Conservation (phyloP, 2,329 filamentous ascomycete genomes). For the Monosporascus sp. region DNA sequence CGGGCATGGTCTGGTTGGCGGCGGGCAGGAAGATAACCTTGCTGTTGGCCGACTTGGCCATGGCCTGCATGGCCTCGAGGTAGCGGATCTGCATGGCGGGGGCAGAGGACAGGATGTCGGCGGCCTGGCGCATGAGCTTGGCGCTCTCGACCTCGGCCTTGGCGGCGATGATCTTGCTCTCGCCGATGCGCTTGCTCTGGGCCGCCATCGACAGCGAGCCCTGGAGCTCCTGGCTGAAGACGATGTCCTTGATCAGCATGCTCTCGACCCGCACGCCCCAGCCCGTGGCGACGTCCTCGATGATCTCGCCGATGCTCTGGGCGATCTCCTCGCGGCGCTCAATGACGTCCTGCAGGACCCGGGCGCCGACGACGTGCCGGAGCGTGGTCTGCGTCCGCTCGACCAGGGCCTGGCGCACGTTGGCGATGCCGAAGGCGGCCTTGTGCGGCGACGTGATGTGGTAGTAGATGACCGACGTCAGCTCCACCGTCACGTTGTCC, state of each 20-base stretch:
- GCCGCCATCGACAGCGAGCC: constrained; percentile 97
- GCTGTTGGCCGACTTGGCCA: constrained; percentile 88
- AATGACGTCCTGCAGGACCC: constrained; percentile 95
- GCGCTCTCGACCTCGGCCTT: constrained; percentile 95
- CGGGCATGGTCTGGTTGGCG: constrained; percentile 55
- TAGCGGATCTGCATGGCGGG: constrained; percentile 98
- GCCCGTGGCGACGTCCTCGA: constrained; percentile 86
- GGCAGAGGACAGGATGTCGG: constrained; percentile 85
- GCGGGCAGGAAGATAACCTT: constrained; percentile 82
- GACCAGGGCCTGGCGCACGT: constrained; percentile 91
- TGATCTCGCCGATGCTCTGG: constrained; percentile 91
- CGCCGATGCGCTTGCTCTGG: constrained; percentile 96
- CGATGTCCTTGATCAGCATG: constrained; percentile 99
- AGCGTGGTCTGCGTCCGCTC: constrained; percentile 98
- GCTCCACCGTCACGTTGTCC: constrained; percentile 90
- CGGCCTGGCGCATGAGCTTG: constrained; percentile 88
- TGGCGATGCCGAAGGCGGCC: constrained; percentile 91
- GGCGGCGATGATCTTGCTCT: constrained; percentile 96
- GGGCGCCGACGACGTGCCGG: constrained; percentile 91
- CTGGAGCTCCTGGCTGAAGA: constrained; percentile 93
- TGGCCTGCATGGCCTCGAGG: constrained; percentile 96
- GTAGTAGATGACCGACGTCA: constrained; percentile 99
- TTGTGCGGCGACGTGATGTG: constrained; percentile 94
- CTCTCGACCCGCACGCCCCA: constrained; percentile 97
- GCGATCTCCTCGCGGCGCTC: constrained; percentile 97